Conservation (phyloP, 495 filamentous ascomycete genomes). For the Neurospora tetrasperma region DNA sequence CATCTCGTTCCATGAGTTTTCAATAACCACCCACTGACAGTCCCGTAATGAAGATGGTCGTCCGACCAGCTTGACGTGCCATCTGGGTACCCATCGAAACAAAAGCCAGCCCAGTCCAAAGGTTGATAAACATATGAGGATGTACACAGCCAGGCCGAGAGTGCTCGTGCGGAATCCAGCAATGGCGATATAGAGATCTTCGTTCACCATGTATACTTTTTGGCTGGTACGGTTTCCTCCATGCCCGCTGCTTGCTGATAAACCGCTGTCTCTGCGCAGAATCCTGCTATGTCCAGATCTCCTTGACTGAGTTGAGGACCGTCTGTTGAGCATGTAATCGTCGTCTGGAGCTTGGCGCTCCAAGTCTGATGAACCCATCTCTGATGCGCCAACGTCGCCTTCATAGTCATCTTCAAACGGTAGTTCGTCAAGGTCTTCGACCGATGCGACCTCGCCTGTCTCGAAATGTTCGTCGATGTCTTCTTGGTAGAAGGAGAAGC, state of each 20-base stretch:
- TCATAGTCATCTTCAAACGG: slow-evolving; percentile 32
- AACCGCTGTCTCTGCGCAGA: slow-evolving; percentile 50
- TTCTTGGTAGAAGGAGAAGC: slow-evolving; percentile 80
- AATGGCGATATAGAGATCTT: slow-evolving; percentile 88
- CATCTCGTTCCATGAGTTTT: slow-evolving; percentile 96
- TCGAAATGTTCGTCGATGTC: slow-evolving; percentile 37
- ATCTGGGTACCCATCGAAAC: slow-evolving; percentile 81
- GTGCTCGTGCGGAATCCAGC: slow-evolving; percentile 75
- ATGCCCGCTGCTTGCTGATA: slow-evolving; percentile 49
- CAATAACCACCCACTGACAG: slow-evolving; percentile 85
- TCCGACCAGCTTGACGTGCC: slow-evolving; percentile 71
- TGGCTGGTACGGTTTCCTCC: slow-evolving; percentile 58
- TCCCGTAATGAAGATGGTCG: slow-evolving; percentile 52
- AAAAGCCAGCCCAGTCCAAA: slow-evolving; percentile 72
- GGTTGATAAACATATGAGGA: slow-evolving; percentile 56
- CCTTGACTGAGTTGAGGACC: slow-evolving; percentile 38
- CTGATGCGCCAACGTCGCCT: slow-evolving; percentile 29
- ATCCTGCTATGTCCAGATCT: slow-evolving; percentile 62
- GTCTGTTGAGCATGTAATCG: slow-evolving; percentile 31
- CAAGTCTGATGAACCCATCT: slow-evolving; percentile 33
- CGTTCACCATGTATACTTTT: slow-evolving; percentile 83
- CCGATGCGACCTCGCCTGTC: not conserved
- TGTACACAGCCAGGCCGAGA: slow-evolving; percentile 57
- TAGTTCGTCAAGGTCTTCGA: slow-evolving; percentile 28
- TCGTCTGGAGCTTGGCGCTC: slow-evolving; percentile 26